Conservation (phyloP, 2,329 filamentous ascomycete genomes). For the Zasmidium angulare region DNA sequence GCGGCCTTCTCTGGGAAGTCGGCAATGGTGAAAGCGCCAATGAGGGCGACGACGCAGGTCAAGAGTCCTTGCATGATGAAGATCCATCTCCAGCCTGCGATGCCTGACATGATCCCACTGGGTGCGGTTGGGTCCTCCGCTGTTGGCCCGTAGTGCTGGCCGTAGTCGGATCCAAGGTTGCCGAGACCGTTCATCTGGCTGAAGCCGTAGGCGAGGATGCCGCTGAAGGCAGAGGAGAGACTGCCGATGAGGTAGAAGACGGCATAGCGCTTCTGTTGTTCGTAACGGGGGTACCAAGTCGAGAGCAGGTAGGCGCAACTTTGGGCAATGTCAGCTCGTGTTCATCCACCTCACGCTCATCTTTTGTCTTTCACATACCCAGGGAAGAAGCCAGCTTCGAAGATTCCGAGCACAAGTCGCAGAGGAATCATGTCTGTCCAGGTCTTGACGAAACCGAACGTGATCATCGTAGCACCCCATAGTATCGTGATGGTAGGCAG, state of each 20-base stretch:
- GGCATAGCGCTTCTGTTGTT: conserved; percentile 42
- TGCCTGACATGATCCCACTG: conserved; percentile 33
- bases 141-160: conserved; percentile 35
- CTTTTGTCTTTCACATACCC: conserved; percentile 37
- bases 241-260: conserved; percentile 53
- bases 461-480: conserved; percentile 63
- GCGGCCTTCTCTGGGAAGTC: conserved; percentile 46
- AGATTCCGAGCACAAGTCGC: conserved; percentile 60
- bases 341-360: too few species aligned
- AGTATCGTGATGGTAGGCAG: conserved; percentile 43
- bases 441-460: conserved; percentile 61
- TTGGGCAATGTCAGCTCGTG: conserved; percentile 48
- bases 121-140: conserved; percentile 25
- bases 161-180: conserved; percentile 30
- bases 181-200: conserved; percentile 50
- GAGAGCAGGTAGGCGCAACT: conserved; percentile 68
- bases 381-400: conserved; percentile 59
- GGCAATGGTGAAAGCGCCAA: conserved; percentile 45
- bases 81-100: conserved; percentile 49
- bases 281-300: conserved; percentile 51
- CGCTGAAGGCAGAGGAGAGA: conserved; percentile 49
- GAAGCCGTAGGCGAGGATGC: conserved; percentile 43
- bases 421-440: conserved; percentile 56
- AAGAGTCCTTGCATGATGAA: conserved; percentile 45
- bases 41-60: conserved; percentile 42